Evolutionary conservation across 768 basidiomycete species (phyloP).

Genomic region (Mycena galericulata): DNA sequence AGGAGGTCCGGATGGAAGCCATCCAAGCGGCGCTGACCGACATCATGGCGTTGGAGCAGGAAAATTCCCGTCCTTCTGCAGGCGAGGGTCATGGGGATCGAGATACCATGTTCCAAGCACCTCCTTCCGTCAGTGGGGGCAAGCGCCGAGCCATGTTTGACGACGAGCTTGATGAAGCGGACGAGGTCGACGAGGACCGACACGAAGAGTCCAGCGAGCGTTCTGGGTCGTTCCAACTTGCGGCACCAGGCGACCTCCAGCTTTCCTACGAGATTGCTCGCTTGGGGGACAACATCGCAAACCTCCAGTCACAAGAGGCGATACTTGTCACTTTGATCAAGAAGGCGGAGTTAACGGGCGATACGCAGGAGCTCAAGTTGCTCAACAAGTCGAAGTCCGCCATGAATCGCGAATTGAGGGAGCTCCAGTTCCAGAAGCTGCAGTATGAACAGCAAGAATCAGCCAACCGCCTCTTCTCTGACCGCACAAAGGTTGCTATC

Average conservation of each 20-base stretch:
- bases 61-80: conserved; percentile 41
- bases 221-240: conserved; percentile 73
- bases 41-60: conserved; percentile 90
- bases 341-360: conserved; percentile 95
- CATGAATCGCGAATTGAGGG: conserved; percentile 84
- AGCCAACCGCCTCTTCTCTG: conserved; percentile 88
- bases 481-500: conserved; percentile 87
- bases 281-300: conserved; percentile 78
- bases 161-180: conserved; percentile 61
- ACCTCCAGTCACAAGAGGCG: conserved; percentile 82
- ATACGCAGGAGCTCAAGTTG: conserved; percentile 85
- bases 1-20: conserved; percentile 92
- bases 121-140: conserved; percentile 17
- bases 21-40: conserved; percentile 96
- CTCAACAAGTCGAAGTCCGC: conserved; percentile 86
- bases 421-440: conserved; percentile 88
- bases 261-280: conserved; percentile 88
- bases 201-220: conserved; percentile 57
- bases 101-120: conserved; percentile 29
- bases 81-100: conserved; percentile 24
- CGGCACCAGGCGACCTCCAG: conserved; percentile 91
- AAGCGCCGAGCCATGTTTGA: conserved; percentile 52
- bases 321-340: conserved; percentile 91
- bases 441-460: conserved; percentile 96
- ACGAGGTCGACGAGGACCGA: conserved; percentile 58